Percentiles rank a stretch among this genome's conserved stretches.
Conservation (phyloP, 2,329 filamentous ascomycete species). For the Diaporthe citrichinensis region DNA sequence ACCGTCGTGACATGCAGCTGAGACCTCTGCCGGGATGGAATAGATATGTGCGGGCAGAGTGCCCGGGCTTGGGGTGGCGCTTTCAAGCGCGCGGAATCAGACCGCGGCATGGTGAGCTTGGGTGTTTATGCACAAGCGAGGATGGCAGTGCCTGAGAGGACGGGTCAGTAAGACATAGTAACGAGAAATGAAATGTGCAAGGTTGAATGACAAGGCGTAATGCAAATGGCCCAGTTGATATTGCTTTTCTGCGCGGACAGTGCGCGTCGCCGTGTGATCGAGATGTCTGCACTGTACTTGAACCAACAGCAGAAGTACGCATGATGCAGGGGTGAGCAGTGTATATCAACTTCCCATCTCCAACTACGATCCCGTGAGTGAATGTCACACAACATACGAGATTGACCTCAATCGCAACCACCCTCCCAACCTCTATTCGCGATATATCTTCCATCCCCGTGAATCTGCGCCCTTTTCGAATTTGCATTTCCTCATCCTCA, state of each 20-base stretch:
- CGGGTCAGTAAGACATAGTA: background rate
- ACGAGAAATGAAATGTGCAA: constrained; percentile 7
- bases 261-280: background rate
- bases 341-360: background rate
- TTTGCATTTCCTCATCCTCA: background rate
- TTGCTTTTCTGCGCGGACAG: background rate
- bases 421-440: background rate
- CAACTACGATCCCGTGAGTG: background rate
- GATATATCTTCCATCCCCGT: too few species aligned
- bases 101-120: background rate
- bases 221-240: background rate
- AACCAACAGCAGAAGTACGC: background rate
- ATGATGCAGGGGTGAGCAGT: background rate
- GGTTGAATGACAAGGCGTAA: background rate
- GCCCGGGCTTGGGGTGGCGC: background rate
- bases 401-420: background rate
- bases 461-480: background rate
- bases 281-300: background rate
- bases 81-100: background rate
- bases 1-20: constrained; percentile 21
- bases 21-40: background rate
- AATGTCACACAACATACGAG: background rate
- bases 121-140: background rate
- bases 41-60: background rate
- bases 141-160: background rate